Evolutionary conservation across 176 grass and related monocot genomes (phyloP).

Genomic region (Cenchrus fungigraminus): DNA sequence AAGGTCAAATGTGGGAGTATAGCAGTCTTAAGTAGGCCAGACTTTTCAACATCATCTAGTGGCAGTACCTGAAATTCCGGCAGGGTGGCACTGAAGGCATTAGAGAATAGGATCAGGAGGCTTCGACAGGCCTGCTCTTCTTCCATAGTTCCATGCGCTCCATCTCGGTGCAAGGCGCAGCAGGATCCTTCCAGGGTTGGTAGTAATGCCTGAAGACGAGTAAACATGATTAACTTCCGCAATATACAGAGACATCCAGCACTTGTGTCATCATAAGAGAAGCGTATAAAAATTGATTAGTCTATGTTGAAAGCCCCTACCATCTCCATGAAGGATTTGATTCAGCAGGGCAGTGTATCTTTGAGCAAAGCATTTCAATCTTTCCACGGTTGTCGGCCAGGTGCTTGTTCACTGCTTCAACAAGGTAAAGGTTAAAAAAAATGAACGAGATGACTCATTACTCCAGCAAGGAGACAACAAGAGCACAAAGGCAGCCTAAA

Average conservation of each 20-base stretch:
- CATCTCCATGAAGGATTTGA: constrained; percentile 89
- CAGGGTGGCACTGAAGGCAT: constrained; percentile 39
- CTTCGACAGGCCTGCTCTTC: constrained; percentile 78
- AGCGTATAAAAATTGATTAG: background rate
- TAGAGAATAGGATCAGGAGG: constrained; percentile 69
- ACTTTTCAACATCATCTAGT: constrained; percentile 53
- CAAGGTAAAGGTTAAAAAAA: background rate
- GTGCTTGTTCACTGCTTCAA: constrained; percentile 53
- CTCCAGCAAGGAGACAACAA: constrained; percentile 7
- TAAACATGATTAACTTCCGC: background rate
- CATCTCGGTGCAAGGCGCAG: constrained; percentile 42
- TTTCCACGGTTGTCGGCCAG: constrained; percentile 43
- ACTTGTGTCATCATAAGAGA: background rate
- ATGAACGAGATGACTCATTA: constrained; percentile 11
- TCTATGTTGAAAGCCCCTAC: constrained; percentile 40
- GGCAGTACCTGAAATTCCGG: constrained; percentile 51
- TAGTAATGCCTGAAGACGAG: constrained; percentile 70
- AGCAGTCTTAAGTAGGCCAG: constrained; percentile 39
- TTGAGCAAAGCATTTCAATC: constrained; percentile 62
- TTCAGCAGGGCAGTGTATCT: constrained; percentile 71
- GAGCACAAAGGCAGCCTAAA: background rate
- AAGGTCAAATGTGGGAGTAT: background rate
- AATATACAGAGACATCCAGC: background rate
- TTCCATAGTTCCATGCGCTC: constrained; percentile 50
- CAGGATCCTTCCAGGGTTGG: constrained; percentile 69